Evolutionary conservation across 768 basidiomycete genomes (phyloP), one percentile per base, ranked within the genome.

Genomic region (Rhizopogon salebrosus): DNA sequence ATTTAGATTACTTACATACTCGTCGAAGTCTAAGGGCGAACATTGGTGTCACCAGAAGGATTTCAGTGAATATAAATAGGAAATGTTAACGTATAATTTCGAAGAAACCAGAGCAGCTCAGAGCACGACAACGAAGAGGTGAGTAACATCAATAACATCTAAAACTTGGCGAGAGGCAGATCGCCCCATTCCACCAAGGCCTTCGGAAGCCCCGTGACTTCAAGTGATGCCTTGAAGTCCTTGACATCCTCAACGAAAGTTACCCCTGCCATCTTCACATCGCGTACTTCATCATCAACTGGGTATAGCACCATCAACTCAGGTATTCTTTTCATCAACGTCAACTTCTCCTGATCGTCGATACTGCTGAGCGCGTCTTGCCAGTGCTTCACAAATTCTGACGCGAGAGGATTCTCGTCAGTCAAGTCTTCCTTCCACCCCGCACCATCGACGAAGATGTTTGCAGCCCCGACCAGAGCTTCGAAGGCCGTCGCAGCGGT

Each of bases 121-220:
- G 2, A 27, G 27, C 42, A 38, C 52, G 35, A 22, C 36, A 40
- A 42, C 35, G 11, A 37, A 34, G 18, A 24, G 38, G 18, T 41
- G 22, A 16, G 18, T 22, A 40, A 27, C 4, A 22, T 50, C 18
- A 6, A 46, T 13, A 48, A 36, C n/a, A 8, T 26, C 75, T 69
- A 87, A 41, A 81, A 75, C 56, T 76, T 84, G 2, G 85, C 65
- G 6, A 70, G 64, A 18, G 86, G 87, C 49, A 89, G 71, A 70
- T 91, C 89, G 31, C 79, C 80, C 87, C 87, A 91, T 48, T 82
- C 70, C 1, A 84, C 84, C 57, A 92, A 71, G 2, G 91, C 84
- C 36, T 75, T 75, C n/a, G 87, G 80, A 55, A 77, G 76, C 24
- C 75, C 74, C 4, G 86, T 79, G 16, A 75, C 67, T 38, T 66